phyloP scores from a whole-genome alignment of 352 stramenopile genomes.

The Phytophthora pisi region DNA sequence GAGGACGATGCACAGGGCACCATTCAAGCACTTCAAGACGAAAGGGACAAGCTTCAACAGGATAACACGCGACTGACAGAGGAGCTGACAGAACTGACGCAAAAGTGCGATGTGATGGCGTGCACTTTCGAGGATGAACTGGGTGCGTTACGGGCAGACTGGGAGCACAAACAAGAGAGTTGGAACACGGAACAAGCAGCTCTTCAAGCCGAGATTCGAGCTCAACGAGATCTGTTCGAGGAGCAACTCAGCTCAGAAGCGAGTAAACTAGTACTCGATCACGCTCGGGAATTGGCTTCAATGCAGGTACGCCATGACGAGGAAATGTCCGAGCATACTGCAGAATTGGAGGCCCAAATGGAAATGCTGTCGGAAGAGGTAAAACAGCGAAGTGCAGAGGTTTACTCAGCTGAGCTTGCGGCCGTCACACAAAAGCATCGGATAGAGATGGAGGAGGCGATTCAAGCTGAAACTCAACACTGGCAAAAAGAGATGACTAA shows the following conservation, averaged over 20 bases:
- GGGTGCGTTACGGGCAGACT: slow-evolving; percentile 15
- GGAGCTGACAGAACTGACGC: slow-evolving; percentile 16
- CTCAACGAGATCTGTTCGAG: slow-evolving; percentile 17
- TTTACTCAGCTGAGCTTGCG: slow-evolving; percentile 8
- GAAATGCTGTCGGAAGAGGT: slow-evolving; percentile 28
- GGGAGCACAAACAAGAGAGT: slow-evolving; percentile 11
- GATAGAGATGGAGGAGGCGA: slow-evolving; percentile 37
- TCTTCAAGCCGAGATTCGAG: slow-evolving; percentile 19
- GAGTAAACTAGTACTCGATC: slow-evolving; percentile 9
- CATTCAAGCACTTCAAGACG: slow-evolving; percentile 10
- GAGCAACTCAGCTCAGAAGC: slow-evolving; percentile 15
- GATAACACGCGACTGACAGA: slow-evolving; percentile 8
- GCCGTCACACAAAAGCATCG: slow-evolving; percentile 13
- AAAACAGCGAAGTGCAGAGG: slow-evolving; percentile 13
- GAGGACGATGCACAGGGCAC: slow-evolving; percentile 12
- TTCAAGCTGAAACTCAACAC: slow-evolving; percentile 24
- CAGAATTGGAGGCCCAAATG: slow-evolving; percentile 9
- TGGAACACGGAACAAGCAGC: slow-evolving; percentile 10
- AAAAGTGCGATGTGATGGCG: slow-evolving; percentile 23
- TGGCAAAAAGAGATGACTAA: slow-evolving; percentile 47
- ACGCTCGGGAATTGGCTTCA: slow-evolving; percentile 7
- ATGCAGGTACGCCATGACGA: slow-evolving; percentile 9
- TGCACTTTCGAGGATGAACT: slow-evolving; percentile 31
- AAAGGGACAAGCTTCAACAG: slow-evolving; percentile 21
- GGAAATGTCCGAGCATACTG: background rate